Percentiles rank a stretch among this genome's conserved stretches.
Conservation (phyloP, 2,329 filamentous ascomycete species). For the Bisporella sp. region DNA sequence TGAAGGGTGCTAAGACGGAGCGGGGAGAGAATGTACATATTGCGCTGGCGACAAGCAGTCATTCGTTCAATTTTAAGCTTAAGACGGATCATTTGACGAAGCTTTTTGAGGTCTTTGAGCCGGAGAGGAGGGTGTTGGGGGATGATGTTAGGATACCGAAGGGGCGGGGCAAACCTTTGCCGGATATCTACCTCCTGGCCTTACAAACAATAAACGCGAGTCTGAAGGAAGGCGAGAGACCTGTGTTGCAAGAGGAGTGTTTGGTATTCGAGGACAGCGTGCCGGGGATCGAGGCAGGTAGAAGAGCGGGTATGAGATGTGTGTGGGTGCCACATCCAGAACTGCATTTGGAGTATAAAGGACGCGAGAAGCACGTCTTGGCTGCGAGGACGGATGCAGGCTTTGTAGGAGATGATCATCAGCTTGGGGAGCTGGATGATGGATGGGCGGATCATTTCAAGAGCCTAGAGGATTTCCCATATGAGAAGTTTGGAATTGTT, state of each 20-base stretch:
- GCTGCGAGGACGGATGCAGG: slow-evolving; percentile 59
- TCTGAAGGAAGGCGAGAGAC: slow-evolving; percentile 52
- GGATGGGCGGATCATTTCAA: slow-evolving; percentile 47
- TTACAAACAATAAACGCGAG: slow-evolving; percentile 77
- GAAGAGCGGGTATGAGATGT: slow-evolving; percentile 89
- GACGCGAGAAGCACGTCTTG: slow-evolving; percentile 72
- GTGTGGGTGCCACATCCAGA: slow-evolving; percentile 85
- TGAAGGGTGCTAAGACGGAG: slow-evolving; percentile 31
- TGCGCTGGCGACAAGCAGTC: slow-evolving; percentile 72
- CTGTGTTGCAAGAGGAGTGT: slow-evolving; percentile 77
- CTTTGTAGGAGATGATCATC: slow-evolving; percentile 37
- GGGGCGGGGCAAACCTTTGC: slow-evolving; percentile 87
- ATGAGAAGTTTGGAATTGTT: slow-evolving; percentile 26
- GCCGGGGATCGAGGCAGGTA: slow-evolving; percentile 82
- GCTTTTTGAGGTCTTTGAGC: slow-evolving; percentile 59
- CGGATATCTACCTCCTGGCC: slow-evolving; percentile 89
- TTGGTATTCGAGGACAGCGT: slow-evolving; percentile 96
- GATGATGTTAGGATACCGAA: slow-evolving; percentile 72
- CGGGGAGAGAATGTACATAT: slow-evolving; percentile 51
- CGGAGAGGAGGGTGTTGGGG: slow-evolving; percentile 69
- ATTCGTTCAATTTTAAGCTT: slow-evolving; percentile 32
- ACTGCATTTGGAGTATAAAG: slow-evolving; percentile 67
- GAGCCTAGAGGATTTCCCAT: slow-evolving; percentile 32
- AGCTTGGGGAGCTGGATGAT: slow-evolving; percentile 55
- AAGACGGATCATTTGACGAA: slow-evolving; percentile 43